phyloP scores from a whole-genome alignment of 805 yeast genomes.

The Maudiozyma pseudohumilis region DNA sequence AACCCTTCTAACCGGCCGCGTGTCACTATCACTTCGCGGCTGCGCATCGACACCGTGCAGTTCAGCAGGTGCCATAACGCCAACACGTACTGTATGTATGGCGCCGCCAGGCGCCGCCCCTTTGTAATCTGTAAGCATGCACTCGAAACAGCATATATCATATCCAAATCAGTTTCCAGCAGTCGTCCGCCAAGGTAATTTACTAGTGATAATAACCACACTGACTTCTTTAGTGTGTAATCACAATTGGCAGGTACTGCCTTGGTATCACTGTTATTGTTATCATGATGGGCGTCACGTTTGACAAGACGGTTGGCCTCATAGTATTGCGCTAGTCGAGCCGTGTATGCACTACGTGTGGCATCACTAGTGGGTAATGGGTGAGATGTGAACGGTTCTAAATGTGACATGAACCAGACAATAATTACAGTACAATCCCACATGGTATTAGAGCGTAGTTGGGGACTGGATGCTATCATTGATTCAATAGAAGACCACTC shows the following conservation, averaged over 20 bases:
- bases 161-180: constrained; percentile 22
- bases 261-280: neutral
- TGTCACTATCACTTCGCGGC: constrained; percentile 22
- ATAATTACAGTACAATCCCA: constrained; percentile 24
- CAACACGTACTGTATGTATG: constrained; percentile 16
- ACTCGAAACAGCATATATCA: constrained; percentile 19
- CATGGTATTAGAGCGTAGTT: constrained; percentile 12
- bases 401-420: constrained; percentile 24
- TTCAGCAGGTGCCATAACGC: constrained; percentile 29
- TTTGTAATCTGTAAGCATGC: constrained; percentile 22
- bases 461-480: constrained; percentile 7
- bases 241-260: neutral
- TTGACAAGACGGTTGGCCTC: constrained; percentile 13
- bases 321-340: constrained; percentile 16
- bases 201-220: constrained; percentile 19
- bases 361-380: constrained; percentile 23
- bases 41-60: constrained; percentile 25
- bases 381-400: constrained; percentile 24
- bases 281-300: neutral
- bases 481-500: constrained; percentile 15
- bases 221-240: constrained; percentile 19
- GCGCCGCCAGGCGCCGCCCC: constrained; percentile 13
- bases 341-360: constrained; percentile 12
- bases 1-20: constrained; percentile 19
- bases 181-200: constrained; percentile 26